phyloP scores from a whole-genome alignment of 805 yeast species.

The Pichia insulana region DNA sequence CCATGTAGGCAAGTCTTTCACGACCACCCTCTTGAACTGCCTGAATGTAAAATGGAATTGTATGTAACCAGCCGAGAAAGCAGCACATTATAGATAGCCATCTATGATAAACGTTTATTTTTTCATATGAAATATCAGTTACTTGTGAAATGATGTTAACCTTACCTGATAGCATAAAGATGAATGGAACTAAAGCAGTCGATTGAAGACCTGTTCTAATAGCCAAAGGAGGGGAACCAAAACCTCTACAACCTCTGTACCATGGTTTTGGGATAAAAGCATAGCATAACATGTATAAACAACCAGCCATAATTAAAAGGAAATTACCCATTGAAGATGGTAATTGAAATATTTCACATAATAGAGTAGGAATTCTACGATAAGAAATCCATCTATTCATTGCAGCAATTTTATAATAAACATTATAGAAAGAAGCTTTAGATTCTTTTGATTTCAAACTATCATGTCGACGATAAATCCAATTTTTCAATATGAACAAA shows the following conservation, averaged over 20 bases:
- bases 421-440: slow-evolving; percentile 1
- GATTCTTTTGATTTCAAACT: slow-evolving; percentile 1
- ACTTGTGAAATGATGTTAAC: slow-evolving; percentile 38
- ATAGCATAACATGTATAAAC: slow-evolving; percentile 28
- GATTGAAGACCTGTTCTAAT: slow-evolving; percentile 45
- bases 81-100: slow-evolving; percentile 36
- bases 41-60: slow-evolving; percentile 42
- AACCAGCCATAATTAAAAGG: slow-evolving; percentile 26
- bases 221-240: slow-evolving; percentile 53
- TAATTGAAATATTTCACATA: slow-evolving; percentile 31
- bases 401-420: slow-evolving; percentile 21
- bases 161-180: slow-evolving; percentile 44
- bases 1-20: slow-evolving; percentile 17
- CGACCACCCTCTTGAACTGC: slow-evolving; percentile 41
- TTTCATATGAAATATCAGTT: slow-evolving; percentile 50
- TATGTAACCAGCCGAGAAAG: slow-evolving; percentile 39
- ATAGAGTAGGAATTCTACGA: slow-evolving; percentile 24
- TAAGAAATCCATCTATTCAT: slow-evolving; percentile 26
- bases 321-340: slow-evolving; percentile 31
- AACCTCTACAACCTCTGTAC: slow-evolving; percentile 43
- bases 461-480: slow-evolving; percentile 15
- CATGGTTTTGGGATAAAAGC: slow-evolving; percentile 39
- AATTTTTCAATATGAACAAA: slow-evolving; percentile 27
- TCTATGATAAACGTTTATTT: slow-evolving; percentile 43
- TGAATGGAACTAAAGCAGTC: slow-evolving; percentile 41